These are phyloP conservation scores for Trematosphaeria pertusa DNA, from an alignment of 2,329 filamentous ascomycete genomes.

Conservation along the genomic window DNA sequence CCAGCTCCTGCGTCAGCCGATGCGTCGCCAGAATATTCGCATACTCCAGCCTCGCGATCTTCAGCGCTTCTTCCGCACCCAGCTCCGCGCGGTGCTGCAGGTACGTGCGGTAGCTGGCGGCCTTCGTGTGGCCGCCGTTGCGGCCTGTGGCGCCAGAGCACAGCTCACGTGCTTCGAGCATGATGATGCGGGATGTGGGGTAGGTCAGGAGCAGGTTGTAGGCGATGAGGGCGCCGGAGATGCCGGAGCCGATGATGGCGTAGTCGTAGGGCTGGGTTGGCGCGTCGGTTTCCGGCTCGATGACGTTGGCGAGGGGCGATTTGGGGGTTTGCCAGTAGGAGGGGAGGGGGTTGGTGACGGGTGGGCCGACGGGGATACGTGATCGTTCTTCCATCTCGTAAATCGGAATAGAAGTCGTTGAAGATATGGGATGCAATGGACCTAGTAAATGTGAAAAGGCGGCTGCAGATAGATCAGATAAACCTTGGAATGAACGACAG, in stretches of 20 bases:
- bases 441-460: no score
- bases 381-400: constrained; percentile 44
- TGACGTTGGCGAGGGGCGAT: constrained; percentile 43
- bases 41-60: constrained; percentile 50
- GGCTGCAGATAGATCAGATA: no score
- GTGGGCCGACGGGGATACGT: constrained; percentile 39
- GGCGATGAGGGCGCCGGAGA: constrained; percentile 49
- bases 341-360: constrained; percentile 40
- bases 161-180: constrained; percentile 50
- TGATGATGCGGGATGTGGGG: constrained; percentile 33
- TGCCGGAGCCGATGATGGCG: constrained; percentile 50
- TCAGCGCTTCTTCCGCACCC: constrained; percentile 58
- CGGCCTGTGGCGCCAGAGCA: constrained; percentile 52
- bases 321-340: constrained; percentile 53
- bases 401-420: no score
- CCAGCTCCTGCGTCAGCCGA: constrained; percentile 57
- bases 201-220: constrained; percentile 38
- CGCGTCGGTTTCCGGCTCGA: constrained; percentile 31
- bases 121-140: constrained; percentile 59
- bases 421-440: no score
- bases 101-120: constrained; percentile 61
- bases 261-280: constrained; percentile 40
- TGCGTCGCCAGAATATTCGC: constrained; percentile 62
- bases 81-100: constrained; percentile 52
- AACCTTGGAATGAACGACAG: no score